These are phyloP conservation scores for Tylopilus rubrobrunneus DNA, from an alignment of 768 basidiomycete species.

Conservation along the genomic window DNA sequence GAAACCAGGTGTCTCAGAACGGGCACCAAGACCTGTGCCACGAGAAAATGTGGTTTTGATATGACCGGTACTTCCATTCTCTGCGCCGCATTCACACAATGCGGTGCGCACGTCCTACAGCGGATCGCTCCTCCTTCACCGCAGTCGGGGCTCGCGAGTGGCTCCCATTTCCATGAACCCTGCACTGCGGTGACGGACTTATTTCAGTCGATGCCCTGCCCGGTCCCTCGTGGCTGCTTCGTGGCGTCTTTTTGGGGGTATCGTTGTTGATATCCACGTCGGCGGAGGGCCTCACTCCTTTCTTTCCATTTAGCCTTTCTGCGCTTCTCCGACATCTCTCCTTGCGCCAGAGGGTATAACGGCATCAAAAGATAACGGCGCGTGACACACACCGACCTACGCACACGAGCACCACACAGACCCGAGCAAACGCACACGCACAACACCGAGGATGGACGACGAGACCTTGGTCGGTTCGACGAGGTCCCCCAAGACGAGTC, in stretches of 20 bases:
- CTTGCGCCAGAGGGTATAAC: background rate
- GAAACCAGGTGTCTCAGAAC: background rate
- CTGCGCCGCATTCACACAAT: background rate
- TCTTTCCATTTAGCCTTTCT: background rate
- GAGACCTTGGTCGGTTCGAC: slow-evolving; percentile 22
- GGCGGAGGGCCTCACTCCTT: background rate
- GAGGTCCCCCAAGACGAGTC: slow-evolving; percentile 19
- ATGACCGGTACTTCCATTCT: slow-evolving; percentile 18
- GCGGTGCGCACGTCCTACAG: slow-evolving; percentile 17
- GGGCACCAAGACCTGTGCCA: background rate
- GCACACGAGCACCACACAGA: too few species aligned
- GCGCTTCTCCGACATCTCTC: background rate
- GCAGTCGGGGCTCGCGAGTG: background rate
- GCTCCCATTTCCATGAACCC: slow-evolving; percentile 7
- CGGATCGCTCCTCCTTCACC: slow-evolving; percentile 15
- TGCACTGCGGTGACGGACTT: slow-evolving; percentile 5
- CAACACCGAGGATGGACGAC: slow-evolving; percentile 19
- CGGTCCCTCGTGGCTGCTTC: slow-evolving; percentile 11
- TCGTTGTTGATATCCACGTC: slow-evolving; percentile 9
- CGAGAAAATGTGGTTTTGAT: background rate
- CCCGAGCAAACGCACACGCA: background rate
- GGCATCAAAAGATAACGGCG: background rate
- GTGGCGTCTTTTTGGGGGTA: background rate
- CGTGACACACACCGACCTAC: too few species aligned
- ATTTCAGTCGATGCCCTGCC: slow-evolving; percentile 11